Percentiles rank a stretch among this genome's conserved stretches.
Evolutionary conservation across 768 basidiomycete species (phyloP).

Genomic region (Leucosporidium creatinivorum): DNA sequence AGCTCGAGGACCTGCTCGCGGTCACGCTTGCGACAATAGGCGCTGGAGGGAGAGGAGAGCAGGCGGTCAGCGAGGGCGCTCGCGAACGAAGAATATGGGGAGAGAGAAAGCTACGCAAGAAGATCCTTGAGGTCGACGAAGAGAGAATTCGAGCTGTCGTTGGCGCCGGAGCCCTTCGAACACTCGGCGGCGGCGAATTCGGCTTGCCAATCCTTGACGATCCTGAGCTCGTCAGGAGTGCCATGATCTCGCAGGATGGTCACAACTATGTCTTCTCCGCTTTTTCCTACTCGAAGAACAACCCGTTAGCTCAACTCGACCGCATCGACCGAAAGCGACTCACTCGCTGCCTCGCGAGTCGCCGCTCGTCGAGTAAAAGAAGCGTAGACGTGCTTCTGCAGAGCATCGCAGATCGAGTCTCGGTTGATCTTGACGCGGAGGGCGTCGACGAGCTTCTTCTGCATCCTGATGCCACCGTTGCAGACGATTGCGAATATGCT

Average conservation of each 20-base stretch:
- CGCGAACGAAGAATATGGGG: too few relatives aligned
- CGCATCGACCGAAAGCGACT: too few relatives aligned
- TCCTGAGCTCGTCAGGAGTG: too few relatives aligned
- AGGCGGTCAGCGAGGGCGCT: background rate
- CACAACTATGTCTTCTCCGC: too few relatives aligned
- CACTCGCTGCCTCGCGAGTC: constrained; percentile 8
- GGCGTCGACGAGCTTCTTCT: constrained; percentile 13
- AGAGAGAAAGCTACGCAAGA: constrained; percentile 1
- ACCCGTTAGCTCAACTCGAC: too few relatives aligned
- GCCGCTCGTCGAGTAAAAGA: constrained; percentile 15
- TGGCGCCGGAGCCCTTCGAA: too few relatives aligned
- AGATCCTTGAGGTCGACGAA: too few relatives aligned
- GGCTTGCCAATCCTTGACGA: too few relatives aligned
- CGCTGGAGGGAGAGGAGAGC: constrained; percentile 1
- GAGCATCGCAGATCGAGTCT: constrained; percentile 6
- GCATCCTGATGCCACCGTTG: constrained; percentile 15
- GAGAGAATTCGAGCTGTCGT: too few relatives aligned
- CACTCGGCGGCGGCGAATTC: too few relatives aligned
- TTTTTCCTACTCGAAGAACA: too few relatives aligned
- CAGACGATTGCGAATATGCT: constrained; percentile 27
- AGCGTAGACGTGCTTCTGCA: constrained; percentile 21
- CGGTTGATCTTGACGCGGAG: constrained; percentile 19
- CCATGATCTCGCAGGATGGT: too few relatives aligned
- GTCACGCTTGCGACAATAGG: constrained; percentile 27
- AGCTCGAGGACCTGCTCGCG: constrained; percentile 27